A percentile compares a stretch with the other conserved stretches of the same genome.
Evolutionary conservation across 1,139 yeast genomes (phyloP).

Genomic region (Saccharomyces hybrid): DNA sequence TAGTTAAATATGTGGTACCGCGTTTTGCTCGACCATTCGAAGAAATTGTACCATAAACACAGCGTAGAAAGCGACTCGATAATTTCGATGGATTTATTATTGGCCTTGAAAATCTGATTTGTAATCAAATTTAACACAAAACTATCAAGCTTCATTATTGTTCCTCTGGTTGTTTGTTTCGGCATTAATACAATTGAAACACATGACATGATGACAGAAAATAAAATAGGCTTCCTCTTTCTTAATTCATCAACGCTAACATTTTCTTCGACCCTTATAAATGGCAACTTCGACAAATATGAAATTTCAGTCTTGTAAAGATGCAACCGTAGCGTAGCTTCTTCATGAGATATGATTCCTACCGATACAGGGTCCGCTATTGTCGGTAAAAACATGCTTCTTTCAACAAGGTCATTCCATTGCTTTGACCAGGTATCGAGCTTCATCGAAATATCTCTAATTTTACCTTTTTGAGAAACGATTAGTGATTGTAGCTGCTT

Average conservation of each 20-base stretch:
- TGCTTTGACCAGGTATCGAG: conserved; percentile 18
- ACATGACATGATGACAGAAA: conserved; percentile 58
- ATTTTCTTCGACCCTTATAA: conserved; percentile 44
- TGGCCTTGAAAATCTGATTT: conserved; percentile 58
- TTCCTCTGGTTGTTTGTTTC: conserved; percentile 30
- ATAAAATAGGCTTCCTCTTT: conserved; percentile 48
- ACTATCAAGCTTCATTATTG: conserved; percentile 45
- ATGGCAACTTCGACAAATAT: conserved; percentile 39
- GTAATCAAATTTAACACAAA: conserved; percentile 52
- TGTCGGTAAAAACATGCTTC: conserved; percentile 15
- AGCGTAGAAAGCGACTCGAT: conserved; percentile 54
- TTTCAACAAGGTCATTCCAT: conserved; percentile 24
- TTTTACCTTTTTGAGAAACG: conserved; percentile 22
- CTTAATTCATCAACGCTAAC: conserved; percentile 44
- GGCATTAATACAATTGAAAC: conserved; percentile 41
- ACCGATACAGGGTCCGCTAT: conserved; percentile 39
- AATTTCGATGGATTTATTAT: conserved; percentile 66
- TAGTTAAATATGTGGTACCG: conserved; percentile 65
- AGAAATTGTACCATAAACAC: conserved; percentile 75
- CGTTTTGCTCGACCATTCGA: conserved; percentile 73
- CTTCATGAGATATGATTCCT: conserved; percentile 42
- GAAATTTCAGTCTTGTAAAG: conserved; percentile 39
- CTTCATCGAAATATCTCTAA: conserved; percentile 16
- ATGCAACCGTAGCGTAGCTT: conserved; percentile 43
- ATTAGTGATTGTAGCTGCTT: conserved; percentile 21